Percentiles rank a stretch among this genome's conserved stretches.
These are phyloP conservation scores for Tulasnella sp. DNA, from an alignment of 768 basidiomycete genomes.

Conservation along the genomic window DNA sequence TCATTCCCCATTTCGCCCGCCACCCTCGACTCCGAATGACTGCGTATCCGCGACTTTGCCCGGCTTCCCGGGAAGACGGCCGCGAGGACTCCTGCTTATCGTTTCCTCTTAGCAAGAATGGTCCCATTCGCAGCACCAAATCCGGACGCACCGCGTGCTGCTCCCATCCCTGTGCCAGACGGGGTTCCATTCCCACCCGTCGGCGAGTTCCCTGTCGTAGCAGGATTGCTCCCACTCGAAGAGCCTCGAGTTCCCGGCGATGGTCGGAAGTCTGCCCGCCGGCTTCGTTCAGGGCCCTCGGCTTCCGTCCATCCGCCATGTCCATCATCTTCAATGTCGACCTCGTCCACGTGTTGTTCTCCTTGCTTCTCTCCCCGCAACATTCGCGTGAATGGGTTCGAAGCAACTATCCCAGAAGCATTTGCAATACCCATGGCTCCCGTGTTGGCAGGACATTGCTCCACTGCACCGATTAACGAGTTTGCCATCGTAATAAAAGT, in stretches of 20 bases:
- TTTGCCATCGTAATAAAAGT: constrained; percentile 14
- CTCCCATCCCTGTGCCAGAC: background rate
- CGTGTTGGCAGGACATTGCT: background rate
- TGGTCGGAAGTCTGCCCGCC: background rate
- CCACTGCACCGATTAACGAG: background rate
- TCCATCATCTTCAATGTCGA: background rate
- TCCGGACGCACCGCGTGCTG: constrained; percentile 15
- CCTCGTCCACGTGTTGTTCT: no score
- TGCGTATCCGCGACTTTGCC: no score
- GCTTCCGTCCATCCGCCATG: constrained; percentile 5
- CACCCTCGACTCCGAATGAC: no score
- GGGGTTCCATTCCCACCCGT: background rate
- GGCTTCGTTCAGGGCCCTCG: background rate
- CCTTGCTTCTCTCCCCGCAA: no score
- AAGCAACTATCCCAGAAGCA: background rate
- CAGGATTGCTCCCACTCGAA: constrained; percentile 6
- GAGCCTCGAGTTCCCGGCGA: background rate
- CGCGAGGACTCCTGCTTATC: background rate
- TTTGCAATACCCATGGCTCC: background rate
- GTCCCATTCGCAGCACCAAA: constrained; percentile 7
- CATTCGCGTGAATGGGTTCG: no score
- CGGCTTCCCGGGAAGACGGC: no score
- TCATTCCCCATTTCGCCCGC: no score
- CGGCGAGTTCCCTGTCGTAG: background rate
- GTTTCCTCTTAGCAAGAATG: constrained; percentile 16